phyloP scores from a whole-genome alignment of 116 monocot genomes.

The Cymodocea nodosa region DNA sequence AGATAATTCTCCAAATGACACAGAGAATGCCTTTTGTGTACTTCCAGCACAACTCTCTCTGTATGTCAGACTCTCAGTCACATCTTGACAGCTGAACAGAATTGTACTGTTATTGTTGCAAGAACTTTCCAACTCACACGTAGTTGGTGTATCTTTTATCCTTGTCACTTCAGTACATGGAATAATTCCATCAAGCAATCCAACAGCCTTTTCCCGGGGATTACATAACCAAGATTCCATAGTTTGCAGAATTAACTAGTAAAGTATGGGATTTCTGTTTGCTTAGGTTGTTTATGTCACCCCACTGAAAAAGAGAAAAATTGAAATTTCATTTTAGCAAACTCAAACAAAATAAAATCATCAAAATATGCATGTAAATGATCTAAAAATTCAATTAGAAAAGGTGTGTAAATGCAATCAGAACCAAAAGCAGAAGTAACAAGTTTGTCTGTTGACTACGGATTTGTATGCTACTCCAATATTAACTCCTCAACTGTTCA shows the following conservation, averaged over 20 bases:
- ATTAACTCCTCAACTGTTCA: no score
- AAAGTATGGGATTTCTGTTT: neutral
- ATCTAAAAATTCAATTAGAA: neutral
- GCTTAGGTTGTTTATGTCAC: neutral
- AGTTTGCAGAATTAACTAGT: slow-evolving; percentile 1
- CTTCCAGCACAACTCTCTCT: neutral
- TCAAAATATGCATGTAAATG: neutral
- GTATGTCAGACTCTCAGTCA: neutral
- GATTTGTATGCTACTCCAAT: no score
- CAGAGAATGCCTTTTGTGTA: neutral
- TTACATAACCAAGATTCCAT: slow-evolving; percentile 2
- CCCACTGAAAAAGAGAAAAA: neutral
- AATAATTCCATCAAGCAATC: slow-evolving; percentile 6
- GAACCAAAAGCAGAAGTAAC: no score
- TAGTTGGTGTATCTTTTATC: neutral
- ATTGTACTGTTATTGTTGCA: slow-evolving; percentile 2
- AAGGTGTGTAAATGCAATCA: neutral
- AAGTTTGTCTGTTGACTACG: no score
- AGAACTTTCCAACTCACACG: neutral
- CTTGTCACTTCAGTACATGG: neutral
- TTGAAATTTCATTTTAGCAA: neutral
- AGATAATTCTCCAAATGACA: neutral
- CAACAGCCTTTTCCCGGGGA: neutral
- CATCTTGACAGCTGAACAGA: neutral
- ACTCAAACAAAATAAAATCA: neutral